Conservation (phyloP, 2,329 filamentous ascomycete genomes). For the Penicillium thymicola region DNA sequence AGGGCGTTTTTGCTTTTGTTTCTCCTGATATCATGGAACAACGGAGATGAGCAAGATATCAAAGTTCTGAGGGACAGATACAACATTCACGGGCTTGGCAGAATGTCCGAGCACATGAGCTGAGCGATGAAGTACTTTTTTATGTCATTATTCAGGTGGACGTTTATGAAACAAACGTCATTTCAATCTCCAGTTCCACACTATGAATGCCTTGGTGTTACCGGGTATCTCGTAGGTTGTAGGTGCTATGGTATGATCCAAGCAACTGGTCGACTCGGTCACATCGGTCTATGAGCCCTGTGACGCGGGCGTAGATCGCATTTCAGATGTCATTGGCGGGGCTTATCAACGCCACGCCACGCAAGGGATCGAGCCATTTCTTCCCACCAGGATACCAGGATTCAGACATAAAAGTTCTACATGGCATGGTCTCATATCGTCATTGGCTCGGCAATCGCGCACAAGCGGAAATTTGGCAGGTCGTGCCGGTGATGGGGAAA, state of each 20-base stretch:
- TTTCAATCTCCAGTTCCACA: background rate
- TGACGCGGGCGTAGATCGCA: background rate
- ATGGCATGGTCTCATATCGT: background rate
- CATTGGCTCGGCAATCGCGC: slow-evolving; percentile 1
- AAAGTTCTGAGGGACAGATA: background rate
- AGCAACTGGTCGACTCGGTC: background rate
- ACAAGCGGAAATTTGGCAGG: background rate
- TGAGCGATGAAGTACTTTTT: background rate
- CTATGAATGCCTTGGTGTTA: background rate
- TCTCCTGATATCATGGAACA: background rate
- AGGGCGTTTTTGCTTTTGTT: background rate
- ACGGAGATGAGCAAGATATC: background rate
- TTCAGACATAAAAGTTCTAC: background rate
- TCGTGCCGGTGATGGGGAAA: background rate
- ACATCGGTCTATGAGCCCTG: background rate
- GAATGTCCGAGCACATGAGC: background rate
- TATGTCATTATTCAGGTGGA: background rate
- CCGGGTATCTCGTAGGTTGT: background rate
- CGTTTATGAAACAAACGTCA: background rate
- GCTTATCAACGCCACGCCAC: background rate
- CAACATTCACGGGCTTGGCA: background rate
- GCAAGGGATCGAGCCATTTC: background rate
- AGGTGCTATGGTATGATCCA: background rate
- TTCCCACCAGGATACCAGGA: background rate
- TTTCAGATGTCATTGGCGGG: background rate